phyloP scores from a whole-genome alignment of 2,329 filamentous ascomycete genomes.

The Fusarium lateritium region DNA sequence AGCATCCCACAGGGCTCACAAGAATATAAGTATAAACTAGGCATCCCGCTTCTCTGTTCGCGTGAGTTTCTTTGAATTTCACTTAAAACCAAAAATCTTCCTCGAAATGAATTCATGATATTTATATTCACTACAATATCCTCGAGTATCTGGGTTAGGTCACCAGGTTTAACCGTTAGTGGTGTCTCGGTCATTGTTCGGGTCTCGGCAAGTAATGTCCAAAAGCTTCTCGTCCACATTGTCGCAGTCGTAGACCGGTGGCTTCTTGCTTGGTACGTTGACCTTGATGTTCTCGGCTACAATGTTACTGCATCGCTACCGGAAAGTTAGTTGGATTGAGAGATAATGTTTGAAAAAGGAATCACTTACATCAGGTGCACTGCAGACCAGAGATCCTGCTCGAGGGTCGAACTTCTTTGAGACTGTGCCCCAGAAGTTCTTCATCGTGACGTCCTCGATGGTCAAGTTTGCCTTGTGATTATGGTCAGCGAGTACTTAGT shows the following conservation, averaged over 20 bases:
- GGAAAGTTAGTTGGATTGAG: background rate
- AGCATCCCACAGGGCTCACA: no score
- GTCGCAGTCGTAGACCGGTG: constrained; percentile 44
- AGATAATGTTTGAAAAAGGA: accelerated
- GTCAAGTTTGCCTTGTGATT: constrained; percentile 43
- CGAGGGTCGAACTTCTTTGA: constrained; percentile 51
- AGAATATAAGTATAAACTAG: no score
- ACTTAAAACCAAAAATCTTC: no score
- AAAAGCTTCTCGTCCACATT: constrained; percentile 38
- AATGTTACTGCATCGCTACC: constrained; percentile 47
- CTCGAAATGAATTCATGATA: no score
- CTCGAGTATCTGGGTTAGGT: no score
- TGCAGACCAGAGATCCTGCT: constrained; percentile 51
- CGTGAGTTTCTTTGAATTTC: no score
- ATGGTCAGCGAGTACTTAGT: background rate
- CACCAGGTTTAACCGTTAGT: constrained; percentile 1
- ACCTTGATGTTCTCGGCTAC: constrained; percentile 42
- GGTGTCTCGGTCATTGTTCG: constrained; percentile 27
- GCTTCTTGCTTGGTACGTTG: constrained; percentile 42
- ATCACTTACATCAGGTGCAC: constrained; percentile 47
- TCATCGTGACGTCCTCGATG: constrained; percentile 48
- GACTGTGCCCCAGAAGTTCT: constrained; percentile 51
- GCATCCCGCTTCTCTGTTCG: no score
- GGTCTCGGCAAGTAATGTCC: constrained; percentile 41
- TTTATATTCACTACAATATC: no score